phyloP scores from a whole-genome alignment of 139 green algal genomes.

The Zygnema circumcarinatum region DNA sequence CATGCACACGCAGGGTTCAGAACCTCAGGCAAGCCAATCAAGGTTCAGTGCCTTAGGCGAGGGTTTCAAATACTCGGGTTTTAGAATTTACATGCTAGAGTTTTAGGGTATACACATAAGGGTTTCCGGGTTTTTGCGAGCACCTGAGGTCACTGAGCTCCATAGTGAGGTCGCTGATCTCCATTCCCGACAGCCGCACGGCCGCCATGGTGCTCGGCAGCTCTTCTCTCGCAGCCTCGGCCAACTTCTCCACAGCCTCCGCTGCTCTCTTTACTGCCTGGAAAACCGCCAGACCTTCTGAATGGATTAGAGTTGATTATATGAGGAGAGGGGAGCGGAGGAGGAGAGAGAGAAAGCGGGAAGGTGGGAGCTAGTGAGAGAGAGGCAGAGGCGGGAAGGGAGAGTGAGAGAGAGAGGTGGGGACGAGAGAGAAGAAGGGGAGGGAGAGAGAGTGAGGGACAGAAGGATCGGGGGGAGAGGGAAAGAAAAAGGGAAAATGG shows the following conservation, averaged over 20 bases:
- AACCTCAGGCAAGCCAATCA: not conserved
- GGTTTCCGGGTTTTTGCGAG: no score
- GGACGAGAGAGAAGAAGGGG: no score
- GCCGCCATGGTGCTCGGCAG: constrained; percentile 54
- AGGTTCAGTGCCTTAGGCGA: not conserved
- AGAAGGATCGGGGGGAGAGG: no score
- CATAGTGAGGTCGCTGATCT: constrained; percentile 62
- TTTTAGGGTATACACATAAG: no score
- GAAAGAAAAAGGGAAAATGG: no score
- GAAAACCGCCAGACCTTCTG: no score
- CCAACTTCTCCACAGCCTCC: constrained; percentile 42
- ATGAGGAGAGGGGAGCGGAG: no score
- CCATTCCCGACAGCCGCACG: constrained; percentile 55
- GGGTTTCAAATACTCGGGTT: not conserved
- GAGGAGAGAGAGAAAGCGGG: constrained; percentile 78
- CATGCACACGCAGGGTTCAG: not conserved
- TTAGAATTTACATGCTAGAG: not conserved
- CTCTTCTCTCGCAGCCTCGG: constrained; percentile 46
- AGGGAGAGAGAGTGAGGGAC: no score
- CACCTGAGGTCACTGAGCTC: constrained; percentile 59
- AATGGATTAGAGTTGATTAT: no score
- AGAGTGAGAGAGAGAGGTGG: no score
- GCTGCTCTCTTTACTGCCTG: constrained; percentile 46
- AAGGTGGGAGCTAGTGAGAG: not conserved
- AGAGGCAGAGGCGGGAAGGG: not conserved